Evolutionary conservation across 805 yeast species (phyloP).

Genomic region (Yamadazyma philogaea): DNA sequence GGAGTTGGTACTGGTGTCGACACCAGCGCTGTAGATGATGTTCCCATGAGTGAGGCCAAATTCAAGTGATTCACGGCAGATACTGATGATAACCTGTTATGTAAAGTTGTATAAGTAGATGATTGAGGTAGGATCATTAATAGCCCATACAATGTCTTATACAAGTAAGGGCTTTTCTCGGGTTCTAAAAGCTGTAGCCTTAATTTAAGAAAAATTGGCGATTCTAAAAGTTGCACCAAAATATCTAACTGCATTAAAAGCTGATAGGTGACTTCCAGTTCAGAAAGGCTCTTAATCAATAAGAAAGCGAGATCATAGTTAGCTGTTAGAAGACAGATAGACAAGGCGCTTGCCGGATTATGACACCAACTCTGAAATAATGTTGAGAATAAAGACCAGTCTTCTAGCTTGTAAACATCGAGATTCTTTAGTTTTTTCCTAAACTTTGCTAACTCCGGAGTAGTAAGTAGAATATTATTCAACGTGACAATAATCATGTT

Average conservation of each 20-base stretch:
- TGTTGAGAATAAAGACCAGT: constrained; percentile 66
- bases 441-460: constrained; percentile 72
- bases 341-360: constrained; percentile 82
- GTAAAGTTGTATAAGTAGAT: constrained; percentile 77
- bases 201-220: constrained; percentile 85
- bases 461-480: constrained; percentile 79
- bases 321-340: constrained; percentile 81
- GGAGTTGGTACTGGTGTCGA: constrained; percentile 19
- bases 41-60: constrained; percentile 11
- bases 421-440: constrained; percentile 60
- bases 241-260: constrained; percentile 84
- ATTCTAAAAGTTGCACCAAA: constrained; percentile 83
- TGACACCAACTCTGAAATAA: constrained; percentile 90
- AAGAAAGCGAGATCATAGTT: constrained; percentile 83
- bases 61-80: constrained; percentile 34
- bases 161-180: constrained; percentile 71
- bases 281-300: constrained; percentile 77
- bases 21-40: constrained; percentile 16
- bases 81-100: constrained; percentile 67
- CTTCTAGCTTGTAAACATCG: constrained; percentile 53
- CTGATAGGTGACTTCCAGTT: constrained; percentile 75
- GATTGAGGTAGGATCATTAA: constrained; percentile 94
- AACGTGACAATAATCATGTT: constrained; percentile 81
- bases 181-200: constrained; percentile 90
- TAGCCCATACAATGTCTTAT: constrained; percentile 86